Conservation (phyloP, 2,329 filamentous ascomycete genomes). For the Torrubiellomyces zombiae region DNA sequence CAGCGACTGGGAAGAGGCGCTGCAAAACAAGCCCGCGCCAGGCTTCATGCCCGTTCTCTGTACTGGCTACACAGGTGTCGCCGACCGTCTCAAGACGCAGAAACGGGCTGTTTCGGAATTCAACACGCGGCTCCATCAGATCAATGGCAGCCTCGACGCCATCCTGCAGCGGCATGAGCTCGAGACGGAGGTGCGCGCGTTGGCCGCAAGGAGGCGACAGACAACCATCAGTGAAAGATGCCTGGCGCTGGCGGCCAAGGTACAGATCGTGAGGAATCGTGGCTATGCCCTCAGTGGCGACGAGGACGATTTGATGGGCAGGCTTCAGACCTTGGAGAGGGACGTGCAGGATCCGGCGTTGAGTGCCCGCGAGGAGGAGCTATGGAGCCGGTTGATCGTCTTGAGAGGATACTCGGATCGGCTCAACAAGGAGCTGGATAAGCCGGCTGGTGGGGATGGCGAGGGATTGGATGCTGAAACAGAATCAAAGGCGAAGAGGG, state of each 20-base stretch:
- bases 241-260: slow-evolving; percentile 58
- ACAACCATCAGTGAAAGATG: slow-evolving; percentile 56
- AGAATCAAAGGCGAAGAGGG: slow-evolving; percentile 58
- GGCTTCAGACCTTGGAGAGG: slow-evolving; percentile 52
- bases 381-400: slow-evolving; percentile 68
- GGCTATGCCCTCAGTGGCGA: slow-evolving; percentile 67
- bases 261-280: slow-evolving; percentile 65
- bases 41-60: slow-evolving; percentile 65
- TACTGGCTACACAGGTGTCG: slow-evolving; percentile 55
- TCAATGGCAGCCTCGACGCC: slow-evolving; percentile 56
- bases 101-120: slow-evolving; percentile 51
- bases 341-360: slow-evolving; percentile 59
- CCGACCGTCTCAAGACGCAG: slow-evolving; percentile 56
- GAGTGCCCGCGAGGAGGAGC: slow-evolving; percentile 61
- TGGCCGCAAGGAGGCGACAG: slow-evolving; percentile 58
- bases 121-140: slow-evolving; percentile 58
- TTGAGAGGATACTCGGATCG: slow-evolving; percentile 56
- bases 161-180: slow-evolving; percentile 65
- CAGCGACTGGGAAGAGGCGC: slow-evolving; percentile 68
- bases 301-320: slow-evolving; percentile 62
- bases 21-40: slow-evolving; percentile 60
- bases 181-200: slow-evolving; percentile 54
- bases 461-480: slow-evolving; percentile 51
- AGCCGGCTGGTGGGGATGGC: slow-evolving; percentile 38
- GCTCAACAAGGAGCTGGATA: slow-evolving; percentile 58